Conservation (phyloP, 179 eudicot genomes). For the Patellifolia procumbens region DNA sequence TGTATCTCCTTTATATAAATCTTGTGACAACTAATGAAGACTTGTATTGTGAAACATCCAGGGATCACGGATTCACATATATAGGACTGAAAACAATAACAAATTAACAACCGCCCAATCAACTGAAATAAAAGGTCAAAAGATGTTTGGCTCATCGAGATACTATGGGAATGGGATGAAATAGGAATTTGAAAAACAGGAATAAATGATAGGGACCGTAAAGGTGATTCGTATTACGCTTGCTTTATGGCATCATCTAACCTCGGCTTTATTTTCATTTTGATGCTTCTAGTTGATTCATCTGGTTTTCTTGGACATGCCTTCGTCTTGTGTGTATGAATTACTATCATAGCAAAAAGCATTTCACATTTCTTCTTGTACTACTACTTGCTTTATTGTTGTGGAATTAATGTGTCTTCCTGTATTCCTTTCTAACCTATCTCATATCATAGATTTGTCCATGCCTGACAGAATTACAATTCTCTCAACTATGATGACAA, state of each 20-base stretch:
- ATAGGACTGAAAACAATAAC: neutral
- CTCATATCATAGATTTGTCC: constrained; percentile 64
- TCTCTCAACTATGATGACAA: constrained; percentile 95
- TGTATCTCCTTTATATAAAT: neutral
- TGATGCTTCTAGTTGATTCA: neutral
- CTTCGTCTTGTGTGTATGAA: neutral
- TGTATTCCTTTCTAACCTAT: constrained; percentile 43
- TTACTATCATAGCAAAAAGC: neutral
- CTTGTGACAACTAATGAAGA: neutral
- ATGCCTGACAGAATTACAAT: constrained; percentile 84
- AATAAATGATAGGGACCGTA: neutral
- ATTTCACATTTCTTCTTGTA: neutral
- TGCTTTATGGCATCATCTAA: too few relatives aligned
- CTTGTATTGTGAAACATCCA: neutral
- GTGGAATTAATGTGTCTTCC: constrained; percentile 17
- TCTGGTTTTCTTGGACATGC: neutral
- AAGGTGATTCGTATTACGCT: too few relatives aligned
- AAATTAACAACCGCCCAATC: too few relatives aligned
- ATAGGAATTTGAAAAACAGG: neutral
- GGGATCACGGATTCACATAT: neutral
- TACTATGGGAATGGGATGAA: neutral
- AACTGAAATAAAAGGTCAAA: neutral
- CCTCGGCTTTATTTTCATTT: neutral
- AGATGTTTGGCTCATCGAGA: neutral
- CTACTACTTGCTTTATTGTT: constrained; percentile 8